phyloP scores from a whole-genome alignment of 371 early-diverging fungal species.

The Thermomucor indicae-seudaticae region DNA sequence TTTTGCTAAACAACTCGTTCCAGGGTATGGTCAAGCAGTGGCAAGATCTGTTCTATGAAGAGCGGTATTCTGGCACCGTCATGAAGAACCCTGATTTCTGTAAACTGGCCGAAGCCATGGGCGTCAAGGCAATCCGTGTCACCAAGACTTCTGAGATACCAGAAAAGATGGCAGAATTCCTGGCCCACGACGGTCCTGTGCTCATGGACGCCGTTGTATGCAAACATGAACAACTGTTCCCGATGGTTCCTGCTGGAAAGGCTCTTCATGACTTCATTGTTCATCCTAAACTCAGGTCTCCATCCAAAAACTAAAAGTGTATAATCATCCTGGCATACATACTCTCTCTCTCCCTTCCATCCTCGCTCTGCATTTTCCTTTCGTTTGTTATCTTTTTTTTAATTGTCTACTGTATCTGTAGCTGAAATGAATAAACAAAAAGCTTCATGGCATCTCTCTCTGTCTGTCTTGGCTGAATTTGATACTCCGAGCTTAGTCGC shows the following conservation, averaged over 20 bases:
- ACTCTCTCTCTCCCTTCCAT: not conserved
- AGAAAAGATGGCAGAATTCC: constrained; percentile 86
- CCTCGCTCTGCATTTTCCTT: too few relatives aligned
- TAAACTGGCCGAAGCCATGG: constrained; percentile 94
- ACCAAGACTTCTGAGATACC: constrained; percentile 80
- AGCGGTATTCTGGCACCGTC: constrained; percentile 87
- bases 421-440: not conserved
- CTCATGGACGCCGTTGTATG: constrained; percentile 88
- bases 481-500: too few relatives aligned
- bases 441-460: too few relatives aligned
- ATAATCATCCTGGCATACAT: too few relatives aligned
- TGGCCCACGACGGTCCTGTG: constrained; percentile 82
- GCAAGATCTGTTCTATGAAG: constrained; percentile 97
- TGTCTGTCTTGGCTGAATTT: too few relatives aligned
- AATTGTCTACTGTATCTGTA: not conserved
- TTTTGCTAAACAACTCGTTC: constrained; percentile 96
- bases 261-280: constrained; percentile 81
- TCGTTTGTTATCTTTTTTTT: not conserved
- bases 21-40: constrained; percentile 99
- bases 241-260: constrained; percentile 97
- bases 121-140: constrained; percentile 83
- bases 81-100: constrained; percentile 99
- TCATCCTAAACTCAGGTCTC: constrained; percentile 43
- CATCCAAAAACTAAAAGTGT: not conserved
- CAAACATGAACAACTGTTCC: constrained; percentile 90